Evolutionary conservation across 2,329 filamentous ascomycete genomes (phyloP).

Genomic region (Cladophialophora carrionii): DNA sequence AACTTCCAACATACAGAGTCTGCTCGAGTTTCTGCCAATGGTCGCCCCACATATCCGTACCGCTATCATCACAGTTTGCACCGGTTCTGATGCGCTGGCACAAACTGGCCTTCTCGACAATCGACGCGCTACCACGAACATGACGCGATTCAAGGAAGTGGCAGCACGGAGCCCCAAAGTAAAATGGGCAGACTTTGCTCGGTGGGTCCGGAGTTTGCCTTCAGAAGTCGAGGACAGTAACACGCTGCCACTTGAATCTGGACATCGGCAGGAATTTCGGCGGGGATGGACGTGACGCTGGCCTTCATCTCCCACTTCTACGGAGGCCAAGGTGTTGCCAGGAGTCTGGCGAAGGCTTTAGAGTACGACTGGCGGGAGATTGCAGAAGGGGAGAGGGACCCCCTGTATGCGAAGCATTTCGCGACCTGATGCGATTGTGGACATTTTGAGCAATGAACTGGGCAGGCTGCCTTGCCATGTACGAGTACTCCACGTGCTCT

Average conservation of each 20-base stretch:
- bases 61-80: slow-evolving; percentile 65
- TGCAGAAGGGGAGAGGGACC: slow-evolving; percentile 34
- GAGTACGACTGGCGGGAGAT: slow-evolving; percentile 64
- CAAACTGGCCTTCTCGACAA: slow-evolving; percentile 64
- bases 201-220: slow-evolving; percentile 57
- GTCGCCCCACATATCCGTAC: slow-evolving; percentile 25
- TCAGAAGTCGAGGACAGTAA: slow-evolving; percentile 25
- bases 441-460: background rate
- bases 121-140: slow-evolving; percentile 68
- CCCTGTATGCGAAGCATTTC: slow-evolving; percentile 29
- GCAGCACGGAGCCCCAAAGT: slow-evolving; percentile 56
- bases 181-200: slow-evolving; percentile 63
- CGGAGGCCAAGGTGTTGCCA: slow-evolving; percentile 55
- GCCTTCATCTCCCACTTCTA: slow-evolving; percentile 61
- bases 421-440: slow-evolving; percentile 10
- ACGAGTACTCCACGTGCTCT: background rate
- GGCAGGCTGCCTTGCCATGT: background rate
- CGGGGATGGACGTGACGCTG: slow-evolving; percentile 65
- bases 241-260: slow-evolving; percentile 51
- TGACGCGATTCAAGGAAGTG: slow-evolving; percentile 58
- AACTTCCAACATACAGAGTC: slow-evolving; percentile 26
- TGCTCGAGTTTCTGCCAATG: slow-evolving; percentile 31
- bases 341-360: slow-evolving; percentile 53
- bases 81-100: slow-evolving; percentile 63
- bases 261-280: slow-evolving; percentile 66